Conservation (phyloP, 75 land plant genomes). For the Gnetum montanum region DNA sequence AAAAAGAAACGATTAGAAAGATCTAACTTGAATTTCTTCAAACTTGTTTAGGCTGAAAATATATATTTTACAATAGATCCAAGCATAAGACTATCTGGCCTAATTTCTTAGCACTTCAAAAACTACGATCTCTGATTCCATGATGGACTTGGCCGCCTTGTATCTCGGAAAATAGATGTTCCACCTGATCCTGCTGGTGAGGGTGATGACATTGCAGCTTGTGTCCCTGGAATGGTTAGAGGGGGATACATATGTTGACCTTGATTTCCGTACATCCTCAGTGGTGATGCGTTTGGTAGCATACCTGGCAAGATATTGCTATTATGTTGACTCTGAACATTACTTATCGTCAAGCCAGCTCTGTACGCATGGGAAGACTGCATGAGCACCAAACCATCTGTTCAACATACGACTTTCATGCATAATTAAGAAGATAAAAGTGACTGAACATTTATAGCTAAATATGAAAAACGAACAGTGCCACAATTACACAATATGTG, state of each 20-base stretch:
- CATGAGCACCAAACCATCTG: neutral
- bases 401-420: neutral
- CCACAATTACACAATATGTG: no score
- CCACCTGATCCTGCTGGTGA: conserved; percentile 8
- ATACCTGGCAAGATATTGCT: neutral
- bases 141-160: conserved; percentile 7
- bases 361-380: conserved; percentile 4
- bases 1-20: no score
- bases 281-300: neutral
- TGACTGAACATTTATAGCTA: no score
- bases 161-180: conserved; percentile 8
- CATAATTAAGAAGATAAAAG: no score
- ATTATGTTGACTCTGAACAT: neutral
- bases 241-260: neutral
- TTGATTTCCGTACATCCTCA: conserved; percentile 2
- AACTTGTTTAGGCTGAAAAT: no score
- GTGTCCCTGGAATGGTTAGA: neutral
- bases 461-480: no score
- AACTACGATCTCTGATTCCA: conserved; percentile 10
- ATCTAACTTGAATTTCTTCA: no score
- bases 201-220: conserved; percentile 4
- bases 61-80: no score
- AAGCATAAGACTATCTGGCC: no score
- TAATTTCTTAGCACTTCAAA: no score
- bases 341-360: neutral